phyloP scores from a whole-genome alignment of 73 alveolate genomes.

The Stentor roeselii region DNA sequence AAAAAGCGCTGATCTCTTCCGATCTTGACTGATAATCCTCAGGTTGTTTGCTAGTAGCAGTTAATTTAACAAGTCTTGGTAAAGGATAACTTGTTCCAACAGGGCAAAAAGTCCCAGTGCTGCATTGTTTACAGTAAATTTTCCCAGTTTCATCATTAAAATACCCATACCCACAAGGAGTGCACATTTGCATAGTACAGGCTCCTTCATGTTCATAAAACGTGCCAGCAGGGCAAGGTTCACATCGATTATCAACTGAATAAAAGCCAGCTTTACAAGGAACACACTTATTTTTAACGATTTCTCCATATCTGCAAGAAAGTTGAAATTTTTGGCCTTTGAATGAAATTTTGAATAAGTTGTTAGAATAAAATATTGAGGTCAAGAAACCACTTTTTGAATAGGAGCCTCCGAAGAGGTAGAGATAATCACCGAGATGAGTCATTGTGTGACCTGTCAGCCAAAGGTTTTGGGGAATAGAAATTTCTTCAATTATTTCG shows the following conservation, averaged over 20 bases:
- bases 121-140: not conserved
- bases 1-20: not conserved
- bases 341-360: too few relatives aligned
- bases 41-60: not conserved
- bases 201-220: not conserved
- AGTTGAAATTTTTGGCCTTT: too few relatives aligned
- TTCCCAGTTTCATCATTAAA: not conserved
- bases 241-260: not conserved
- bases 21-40: not conserved
- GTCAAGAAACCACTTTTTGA: too few relatives aligned
- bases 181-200: not conserved
- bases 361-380: too few relatives aligned
- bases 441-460: too few relatives aligned
- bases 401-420: too few relatives aligned
- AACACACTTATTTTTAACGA: too few relatives aligned
- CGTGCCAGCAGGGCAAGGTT: not conserved
- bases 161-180: not conserved
- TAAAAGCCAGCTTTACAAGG: not conserved
- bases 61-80: not conserved
- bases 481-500: too few relatives aligned
- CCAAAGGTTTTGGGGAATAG: too few relatives aligned
- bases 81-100: not conserved
- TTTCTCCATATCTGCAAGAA: too few relatives aligned
- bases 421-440: too few relatives aligned
- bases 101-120: not conserved